Evolutionary conservation across 345 rosid species (phyloP), one percentile per base, ranked within the genome.

Genomic region (Salix caprea): DNA sequence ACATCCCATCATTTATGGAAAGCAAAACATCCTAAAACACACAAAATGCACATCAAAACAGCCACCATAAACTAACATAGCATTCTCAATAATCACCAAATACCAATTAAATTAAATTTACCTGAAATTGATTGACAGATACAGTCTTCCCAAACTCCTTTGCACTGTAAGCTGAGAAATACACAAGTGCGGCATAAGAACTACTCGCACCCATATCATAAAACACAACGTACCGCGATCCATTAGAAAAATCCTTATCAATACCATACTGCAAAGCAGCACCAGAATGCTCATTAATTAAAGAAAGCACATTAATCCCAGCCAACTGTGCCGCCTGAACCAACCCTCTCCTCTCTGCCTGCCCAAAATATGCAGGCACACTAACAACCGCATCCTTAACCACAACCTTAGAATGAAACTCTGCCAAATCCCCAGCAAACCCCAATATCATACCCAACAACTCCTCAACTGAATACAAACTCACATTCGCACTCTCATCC

Each of bases 241-340:
- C 95, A 71, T 96, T 96, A 2, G 93, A 82, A 65, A 96, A 96
- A 83, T 96, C 94, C 84, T 96, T 96, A 79, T 92, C 98, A 77
- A 96, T 96, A 78, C 98, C 98, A 78, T 96, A 96, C 86, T 96
- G 99, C 85, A 96, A 91, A 16, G 99, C 99, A 0, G 97, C 99
- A 61, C 98, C 98, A 0, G 98, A 89, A 78, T 91, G 97, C 85
- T 96, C 99, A 77, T 94, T 89, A 40, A 84, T 82, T 82, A 96
- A 74, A 0, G 97, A 86, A 70, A 96, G 94, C 61, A 90, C 97
- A 82, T 92, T 96, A 68, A 94, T 88, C 50, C 97, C 99, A 2
- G 96, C 99, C 88, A 96, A 80, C 73, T 92, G 90, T 3, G 99
- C 94, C 2, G 99, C 98, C 85, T 87, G 91, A 69, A 90, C 58